Base-by-base conservation (phyloP, 805 yeast genomes). In the Ogataea minuta region DNA sequence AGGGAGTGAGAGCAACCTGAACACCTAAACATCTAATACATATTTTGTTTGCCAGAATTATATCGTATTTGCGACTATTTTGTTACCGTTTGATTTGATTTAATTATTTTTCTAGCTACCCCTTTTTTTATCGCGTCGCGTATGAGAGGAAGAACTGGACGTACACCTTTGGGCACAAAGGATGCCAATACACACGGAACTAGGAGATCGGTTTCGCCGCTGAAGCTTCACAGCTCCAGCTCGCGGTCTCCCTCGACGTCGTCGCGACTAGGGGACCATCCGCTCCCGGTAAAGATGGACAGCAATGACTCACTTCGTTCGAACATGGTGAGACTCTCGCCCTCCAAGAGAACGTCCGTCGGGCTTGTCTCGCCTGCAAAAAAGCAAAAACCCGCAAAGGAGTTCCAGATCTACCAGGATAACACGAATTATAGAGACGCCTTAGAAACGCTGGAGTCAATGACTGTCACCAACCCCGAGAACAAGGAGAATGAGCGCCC, bases 381-480 rank as follows among this genome's bases (percentile, higher is more conserved):
- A 38, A 40, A 40, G 25, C 44, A 34, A 12, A 44, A 35, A 28
- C 20, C 34, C 13, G 28, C 34, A 14, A 21, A 28, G 5, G 46
- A 43, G n/a, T 50, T 52, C 44, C 43, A 46, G 15, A 52, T 50
- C 6, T 49, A 40, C 37, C 49, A 50, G 31, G 54, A 50, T 34
- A 42, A 45, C 2, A 23, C 29, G 4, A 41, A 41, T 19, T 42
- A 45, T 35, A 41, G 52, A 31, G 38, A 39, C 11, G 20, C 35
- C 14, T 30, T 42, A 12, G 32, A 37, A 9, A 26, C 42, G 9
- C 23, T 31, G 4, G 44, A 41, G 13, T 32, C 41, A 9, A 34
- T 45, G 21, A 17, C 25, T 12, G 30, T 47, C 14, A 10, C 34
- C 12, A 38, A 44, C 13, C 15, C 26, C 11, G 34, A 37, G 6